A percentile compares a stretch with the other conserved stretches of the same genome.
Conservation (phyloP, 768 basidiomycete genomes). For the Suillus variegatus region DNA sequence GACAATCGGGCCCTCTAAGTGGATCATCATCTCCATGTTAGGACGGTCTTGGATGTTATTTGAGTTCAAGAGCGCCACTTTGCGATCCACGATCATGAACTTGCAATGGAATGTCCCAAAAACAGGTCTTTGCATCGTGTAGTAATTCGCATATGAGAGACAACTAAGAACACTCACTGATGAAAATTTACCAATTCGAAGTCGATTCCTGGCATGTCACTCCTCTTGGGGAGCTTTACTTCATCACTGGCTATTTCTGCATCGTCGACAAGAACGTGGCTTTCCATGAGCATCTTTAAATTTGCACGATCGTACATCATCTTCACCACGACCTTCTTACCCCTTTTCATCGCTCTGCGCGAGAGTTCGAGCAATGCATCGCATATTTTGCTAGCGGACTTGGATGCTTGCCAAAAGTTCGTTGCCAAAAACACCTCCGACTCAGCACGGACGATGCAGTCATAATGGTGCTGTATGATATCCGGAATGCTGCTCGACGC, state of each 20-base stretch:
- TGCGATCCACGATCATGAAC: constrained; percentile 69
- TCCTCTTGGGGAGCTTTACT: constrained; percentile 51
- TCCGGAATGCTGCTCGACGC: constrained; percentile 54
- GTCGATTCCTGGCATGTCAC: constrained; percentile 61
- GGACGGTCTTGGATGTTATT: constrained; percentile 69
- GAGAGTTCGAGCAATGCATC: constrained; percentile 56
- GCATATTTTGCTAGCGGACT: constrained; percentile 50
- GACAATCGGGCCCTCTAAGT: constrained; percentile 71
- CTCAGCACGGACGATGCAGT: constrained; percentile 60
- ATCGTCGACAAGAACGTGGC: constrained; percentile 48
- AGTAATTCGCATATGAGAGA: constrained; percentile 20
- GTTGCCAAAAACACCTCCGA: constrained; percentile 69
- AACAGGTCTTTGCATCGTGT: constrained; percentile 37
- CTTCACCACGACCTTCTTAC: constrained; percentile 58
- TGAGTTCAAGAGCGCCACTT: constrained; percentile 60
- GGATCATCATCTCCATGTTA: constrained; percentile 63
- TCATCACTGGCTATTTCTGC: constrained; percentile 44
- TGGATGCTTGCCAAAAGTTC: constrained; percentile 59
- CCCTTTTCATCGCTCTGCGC: constrained; percentile 43
- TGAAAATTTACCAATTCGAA: constrained; percentile 63
- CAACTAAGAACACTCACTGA: constrained; percentile 23
- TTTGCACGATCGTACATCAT: constrained; percentile 71
- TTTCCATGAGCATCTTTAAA: constrained; percentile 47
- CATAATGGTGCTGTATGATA: constrained; percentile 70
- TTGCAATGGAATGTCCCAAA: constrained; percentile 75